Conservation (phyloP, 2,329 filamentous ascomycete genomes). For the Colletotrichum zoysiae region DNA sequence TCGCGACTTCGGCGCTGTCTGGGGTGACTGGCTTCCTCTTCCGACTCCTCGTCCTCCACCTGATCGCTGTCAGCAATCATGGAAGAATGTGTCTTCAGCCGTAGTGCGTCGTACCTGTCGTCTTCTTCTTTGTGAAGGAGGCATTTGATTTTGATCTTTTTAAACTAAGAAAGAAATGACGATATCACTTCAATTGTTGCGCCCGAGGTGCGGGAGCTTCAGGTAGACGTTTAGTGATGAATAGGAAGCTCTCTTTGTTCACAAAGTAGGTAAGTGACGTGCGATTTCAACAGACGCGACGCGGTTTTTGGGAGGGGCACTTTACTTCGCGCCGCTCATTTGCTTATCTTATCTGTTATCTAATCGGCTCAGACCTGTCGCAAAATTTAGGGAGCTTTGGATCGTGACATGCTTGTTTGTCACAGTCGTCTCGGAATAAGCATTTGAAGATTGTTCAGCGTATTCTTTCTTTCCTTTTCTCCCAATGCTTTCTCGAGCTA, state of each 20-base stretch:
- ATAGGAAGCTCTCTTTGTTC: background rate
- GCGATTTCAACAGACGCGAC: conserved; percentile 14
- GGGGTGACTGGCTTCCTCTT: conserved; percentile 49
- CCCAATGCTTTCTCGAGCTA: conserved; percentile 54
- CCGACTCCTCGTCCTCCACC: conserved; percentile 49
- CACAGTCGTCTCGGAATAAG: conserved; percentile 11
- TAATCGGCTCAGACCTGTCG: conserved; percentile 38
- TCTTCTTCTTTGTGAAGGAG: conserved; percentile 49
- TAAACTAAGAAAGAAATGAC: too few species aligned
- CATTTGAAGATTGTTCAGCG: conserved; percentile 1
- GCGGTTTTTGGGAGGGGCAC: conserved; percentile 24
- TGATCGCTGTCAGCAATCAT: conserved; percentile 39
- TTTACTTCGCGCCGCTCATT: conserved; percentile 19
- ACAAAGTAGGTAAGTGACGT: background rate
- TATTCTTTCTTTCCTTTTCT: conserved; percentile 26
- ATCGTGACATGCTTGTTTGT: conserved; percentile 8
- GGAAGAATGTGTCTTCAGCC: background rate
- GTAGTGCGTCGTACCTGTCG: conserved; percentile 48
- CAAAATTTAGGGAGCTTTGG: conserved; percentile 37
- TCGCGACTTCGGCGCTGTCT: conserved; percentile 49
- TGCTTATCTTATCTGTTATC: conserved; percentile 42
- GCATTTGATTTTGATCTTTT: conserved; percentile 45
- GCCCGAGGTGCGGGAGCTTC: background rate
- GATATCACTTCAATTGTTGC: too few species aligned
- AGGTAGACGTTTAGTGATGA: background rate